Percentiles rank a stretch among this genome's conserved stretches.
phyloP scores from a whole-genome alignment of 106 monocot genomes.

The Dioscorea dumetorum region DNA sequence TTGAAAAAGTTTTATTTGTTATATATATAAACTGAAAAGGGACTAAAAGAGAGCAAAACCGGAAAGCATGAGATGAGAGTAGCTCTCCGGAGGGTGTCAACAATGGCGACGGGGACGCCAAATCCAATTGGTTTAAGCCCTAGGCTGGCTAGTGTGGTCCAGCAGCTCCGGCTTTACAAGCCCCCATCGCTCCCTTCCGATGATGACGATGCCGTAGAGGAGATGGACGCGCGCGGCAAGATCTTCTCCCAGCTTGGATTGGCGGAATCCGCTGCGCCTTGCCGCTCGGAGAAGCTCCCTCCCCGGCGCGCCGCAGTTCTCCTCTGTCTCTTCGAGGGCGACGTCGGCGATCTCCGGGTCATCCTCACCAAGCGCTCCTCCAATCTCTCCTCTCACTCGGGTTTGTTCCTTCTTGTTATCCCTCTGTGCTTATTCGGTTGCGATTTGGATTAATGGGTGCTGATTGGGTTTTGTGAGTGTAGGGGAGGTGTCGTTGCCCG shows the following conservation, averaged over 20 bases:
- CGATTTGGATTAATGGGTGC: too few species aligned
- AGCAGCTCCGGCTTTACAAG: slow-evolving; percentile 52
- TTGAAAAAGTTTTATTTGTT: too few species aligned
- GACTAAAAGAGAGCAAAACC: too few species aligned
- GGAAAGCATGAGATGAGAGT: not conserved
- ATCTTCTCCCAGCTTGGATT: slow-evolving; percentile 23
- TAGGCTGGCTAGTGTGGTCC: slow-evolving; percentile 18
- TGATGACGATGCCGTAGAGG: slow-evolving; percentile 8
- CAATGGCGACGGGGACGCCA: not conserved
- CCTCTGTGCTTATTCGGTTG: too few species aligned
- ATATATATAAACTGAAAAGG: too few species aligned
- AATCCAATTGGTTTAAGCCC: not conserved
- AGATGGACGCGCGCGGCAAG: slow-evolving; percentile 18
- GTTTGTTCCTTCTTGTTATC: slow-evolving; percentile 7
- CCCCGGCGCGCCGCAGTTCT: slow-evolving; percentile 64
- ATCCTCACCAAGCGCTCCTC: slow-evolving; percentile 84
- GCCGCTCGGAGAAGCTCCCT: slow-evolving; percentile 13
- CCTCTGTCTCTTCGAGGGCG: slow-evolving; percentile 79
- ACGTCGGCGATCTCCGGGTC: slow-evolving; percentile 67
- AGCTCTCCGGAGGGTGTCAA: not conserved
- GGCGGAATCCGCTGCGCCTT: slow-evolving; percentile 3
- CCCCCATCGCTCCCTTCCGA: slow-evolving; percentile 9
- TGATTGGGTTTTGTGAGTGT: not conserved
- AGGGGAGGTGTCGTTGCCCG: slow-evolving; percentile 85
- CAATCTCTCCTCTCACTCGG: slow-evolving; percentile 66